Base-by-base conservation (phyloP, 169 alveolate species). In the Pseudocohnilembus persalinus region DNA sequence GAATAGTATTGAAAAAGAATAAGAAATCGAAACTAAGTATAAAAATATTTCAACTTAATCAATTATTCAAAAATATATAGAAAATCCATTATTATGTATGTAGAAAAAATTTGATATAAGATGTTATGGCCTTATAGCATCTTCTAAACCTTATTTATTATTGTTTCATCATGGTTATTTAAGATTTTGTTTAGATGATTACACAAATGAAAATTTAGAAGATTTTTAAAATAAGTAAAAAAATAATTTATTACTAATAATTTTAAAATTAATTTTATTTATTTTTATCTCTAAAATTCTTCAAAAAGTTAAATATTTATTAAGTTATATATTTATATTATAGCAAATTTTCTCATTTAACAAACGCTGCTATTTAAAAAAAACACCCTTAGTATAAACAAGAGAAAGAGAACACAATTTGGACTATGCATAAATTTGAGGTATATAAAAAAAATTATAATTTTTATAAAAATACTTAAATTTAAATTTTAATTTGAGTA, bases 51-150 rank as follows among this genome's bases (percentile, higher is more conserved):
- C 83, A 74, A 63, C 83, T 78, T 34, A 72, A 73, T 72, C 88
- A 1, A 92, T 93, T 28, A 82, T 93, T 1, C 76, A 93, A 78
- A 89, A 89, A 72, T 93, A 93, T 77, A 73, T 85, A 27, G 92
- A 89, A 76, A 85, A 91, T 29, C 95, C 95, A 0, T 33, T 81
- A 0, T 76, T 93, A 29, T 65, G 87, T 4, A 81, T 89, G 30
- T 87, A 88, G 26, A 86, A 85, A 73, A 93, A 93, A 80, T 93
- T 90, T 80, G 94, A 93, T 83, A 77, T 93, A 0, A 83, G 96
- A 76, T 82, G 83, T 49, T 93, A 84, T 75, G 89, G 85, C 83
- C 35, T 90, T 6, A 85, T 89, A 6, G 79, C 85, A 4, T 80
- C 89, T 32, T 87, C 89, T 29, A 88, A 92, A 64, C 96, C 96